Evolutionary conservation across 345 rosid species (phyloP).

Genomic region (Corchorus olitorius): DNA sequence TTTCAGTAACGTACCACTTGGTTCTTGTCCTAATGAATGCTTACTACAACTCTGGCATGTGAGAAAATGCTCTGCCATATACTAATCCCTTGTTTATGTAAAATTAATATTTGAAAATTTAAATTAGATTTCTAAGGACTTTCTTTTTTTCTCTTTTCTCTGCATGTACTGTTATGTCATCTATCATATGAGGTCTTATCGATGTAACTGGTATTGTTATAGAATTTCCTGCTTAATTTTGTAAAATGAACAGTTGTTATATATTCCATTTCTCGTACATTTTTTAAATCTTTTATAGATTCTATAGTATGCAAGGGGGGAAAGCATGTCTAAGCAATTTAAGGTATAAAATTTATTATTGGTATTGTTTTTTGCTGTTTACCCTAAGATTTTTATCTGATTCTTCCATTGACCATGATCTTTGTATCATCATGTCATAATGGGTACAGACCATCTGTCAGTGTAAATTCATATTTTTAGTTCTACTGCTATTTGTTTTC

Average conservation of each 20-base stretch:
- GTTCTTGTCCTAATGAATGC: background rate
- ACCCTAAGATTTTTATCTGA: background rate
- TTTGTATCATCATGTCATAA: background rate
- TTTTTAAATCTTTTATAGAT: background rate
- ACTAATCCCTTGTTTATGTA: background rate
- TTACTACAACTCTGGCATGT: background rate
- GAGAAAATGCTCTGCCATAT: background rate
- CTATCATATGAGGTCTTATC: background rate
- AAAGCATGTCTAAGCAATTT: background rate
- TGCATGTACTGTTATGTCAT: slow-evolving; percentile 8
- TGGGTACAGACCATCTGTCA: background rate
- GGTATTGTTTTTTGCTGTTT: background rate
- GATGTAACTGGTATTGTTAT: background rate
- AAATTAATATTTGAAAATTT: background rate
- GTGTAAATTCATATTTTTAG: background rate
- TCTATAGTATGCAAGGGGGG: background rate
- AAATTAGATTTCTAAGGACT: background rate
- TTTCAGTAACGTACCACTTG: slow-evolving; percentile 1
- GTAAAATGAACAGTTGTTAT: background rate
- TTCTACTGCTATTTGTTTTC: background rate
- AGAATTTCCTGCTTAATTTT: slow-evolving; percentile 3
- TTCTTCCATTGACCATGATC: background rate
- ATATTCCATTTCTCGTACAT: background rate
- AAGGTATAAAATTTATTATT: background rate
- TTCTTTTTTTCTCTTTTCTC: background rate